Conservation (phyloP, 2,329 filamentous ascomycete species). For the Verticillium albo-atrum region DNA sequence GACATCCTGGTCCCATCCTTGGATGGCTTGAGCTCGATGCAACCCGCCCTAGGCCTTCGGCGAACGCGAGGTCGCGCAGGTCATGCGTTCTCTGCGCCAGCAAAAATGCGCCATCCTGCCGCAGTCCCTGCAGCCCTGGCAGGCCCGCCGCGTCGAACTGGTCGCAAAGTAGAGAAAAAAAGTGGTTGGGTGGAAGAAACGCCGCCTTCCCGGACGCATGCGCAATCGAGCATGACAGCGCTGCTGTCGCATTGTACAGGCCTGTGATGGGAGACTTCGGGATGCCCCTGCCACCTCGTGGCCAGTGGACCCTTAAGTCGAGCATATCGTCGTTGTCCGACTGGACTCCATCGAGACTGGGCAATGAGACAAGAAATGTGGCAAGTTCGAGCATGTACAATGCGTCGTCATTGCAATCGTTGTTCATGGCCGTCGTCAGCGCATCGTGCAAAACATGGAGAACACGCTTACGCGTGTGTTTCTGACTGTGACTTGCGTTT, state of each 20-base stretch:
- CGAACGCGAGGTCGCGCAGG: conserved; percentile 48
- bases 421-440: background rate
- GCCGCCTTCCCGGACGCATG: conserved; percentile 40
- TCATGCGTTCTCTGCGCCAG: conserved; percentile 49
- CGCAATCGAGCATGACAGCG: conserved; percentile 40
- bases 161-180: conserved; percentile 35
- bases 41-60: conserved; percentile 32
- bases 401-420: background rate
- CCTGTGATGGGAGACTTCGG: background rate
- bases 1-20: background rate
- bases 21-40: background rate
- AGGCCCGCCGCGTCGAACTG: conserved; percentile 30
- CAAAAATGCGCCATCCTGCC: conserved; percentile 43
- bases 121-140: conserved; percentile 29
- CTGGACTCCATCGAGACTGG: background rate
- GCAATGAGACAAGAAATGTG: background rate
- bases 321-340: background rate
- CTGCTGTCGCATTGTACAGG: conserved; percentile 27
- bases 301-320: background rate
- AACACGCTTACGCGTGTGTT: background rate
- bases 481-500: background rate
- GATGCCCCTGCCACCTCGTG: background rate
- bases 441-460: conserved; percentile 7
- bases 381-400: conserved; percentile 6
- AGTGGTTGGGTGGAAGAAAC: conserved; percentile 28